phyloP scores from a whole-genome alignment of 345 rosid species.

The Euphorbia peplus region DNA sequence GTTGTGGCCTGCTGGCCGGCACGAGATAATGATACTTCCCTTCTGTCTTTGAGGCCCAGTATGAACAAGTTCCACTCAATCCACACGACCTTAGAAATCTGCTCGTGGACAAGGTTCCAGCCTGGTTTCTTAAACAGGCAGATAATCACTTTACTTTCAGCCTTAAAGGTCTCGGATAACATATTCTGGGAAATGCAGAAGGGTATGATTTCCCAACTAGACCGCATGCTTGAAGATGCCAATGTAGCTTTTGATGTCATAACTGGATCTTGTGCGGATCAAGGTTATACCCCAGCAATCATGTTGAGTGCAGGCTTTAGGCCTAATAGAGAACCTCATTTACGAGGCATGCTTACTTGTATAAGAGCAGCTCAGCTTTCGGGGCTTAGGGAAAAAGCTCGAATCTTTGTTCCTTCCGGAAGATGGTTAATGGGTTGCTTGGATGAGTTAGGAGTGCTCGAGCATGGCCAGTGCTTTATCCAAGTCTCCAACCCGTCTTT shows the following conservation, averaged over 20 bases:
- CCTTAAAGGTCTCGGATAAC: conserved; percentile 60
- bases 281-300: conserved; percentile 73
- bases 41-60: conserved; percentile 62
- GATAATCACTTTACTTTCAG: conserved; percentile 69
- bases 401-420: conserved; percentile 75
- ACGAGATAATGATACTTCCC: conserved; percentile 52
- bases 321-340: conserved; percentile 76
- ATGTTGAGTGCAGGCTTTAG: conserved; percentile 90
- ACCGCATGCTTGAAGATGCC: conserved; percentile 57
- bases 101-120: conserved; percentile 90
- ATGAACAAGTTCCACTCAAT: conserved; percentile 68
- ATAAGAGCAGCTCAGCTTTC: conserved; percentile 81
- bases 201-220: conserved; percentile 54
- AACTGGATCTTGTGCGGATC: conserved; percentile 71
- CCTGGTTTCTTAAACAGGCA: conserved; percentile 92
- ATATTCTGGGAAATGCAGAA: conserved; percentile 75
- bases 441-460: conserved; percentile 79
- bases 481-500: conserved; percentile 74
- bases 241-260: conserved; percentile 84
- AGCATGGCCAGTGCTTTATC: conserved; percentile 84
- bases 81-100: conserved; percentile 73
- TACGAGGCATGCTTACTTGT: conserved; percentile 79
- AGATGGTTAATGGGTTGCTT: conserved; percentile 97
- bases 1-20: conserved; percentile 93
- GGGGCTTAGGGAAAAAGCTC: conserved; percentile 80